A percentile compares a stretch with the other conserved stretches of the same genome.
Evolutionary conservation across 768 basidiomycete species (phyloP).

Genomic region (Candolleomyces eurysporus): DNA sequence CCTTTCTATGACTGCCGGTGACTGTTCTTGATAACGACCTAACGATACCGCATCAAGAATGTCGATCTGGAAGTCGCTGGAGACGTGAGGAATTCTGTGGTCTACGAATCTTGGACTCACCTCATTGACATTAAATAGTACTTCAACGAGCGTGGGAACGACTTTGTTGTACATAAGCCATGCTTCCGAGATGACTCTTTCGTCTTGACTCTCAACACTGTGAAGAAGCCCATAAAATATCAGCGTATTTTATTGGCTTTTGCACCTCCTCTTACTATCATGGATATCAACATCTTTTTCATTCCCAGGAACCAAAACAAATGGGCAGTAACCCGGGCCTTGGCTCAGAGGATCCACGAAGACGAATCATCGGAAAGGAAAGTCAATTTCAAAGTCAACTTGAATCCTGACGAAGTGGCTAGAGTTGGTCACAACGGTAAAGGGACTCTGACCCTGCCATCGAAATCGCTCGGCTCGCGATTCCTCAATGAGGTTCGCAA

Average conservation of each 20-base stretch:
- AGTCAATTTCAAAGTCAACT: conserved; percentile 60
- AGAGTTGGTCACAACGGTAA: conserved; percentile 59
- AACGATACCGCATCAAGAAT: no score
- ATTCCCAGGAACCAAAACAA: conserved; percentile 3
- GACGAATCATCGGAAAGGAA: conserved; percentile 39
- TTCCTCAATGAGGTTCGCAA: conserved; percentile 45
- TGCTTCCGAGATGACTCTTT: no score
- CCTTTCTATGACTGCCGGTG: no score
- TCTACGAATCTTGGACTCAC: no score
- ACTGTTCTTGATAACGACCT: no score
- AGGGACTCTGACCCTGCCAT: conserved; percentile 40
- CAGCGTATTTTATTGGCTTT: conserved; percentile 1
- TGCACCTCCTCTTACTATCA: neutral
- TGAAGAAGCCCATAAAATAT: conserved; percentile 5
- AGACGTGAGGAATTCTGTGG: no score
- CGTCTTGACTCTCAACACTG: neutral
- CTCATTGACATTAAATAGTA: no score
- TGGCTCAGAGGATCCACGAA: conserved; percentile 58
- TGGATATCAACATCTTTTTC: conserved; percentile 6
- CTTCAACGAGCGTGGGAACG: no score
- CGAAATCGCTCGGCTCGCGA: conserved; percentile 34
- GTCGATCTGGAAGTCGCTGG: no score
- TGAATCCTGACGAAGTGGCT: conserved; percentile 47
- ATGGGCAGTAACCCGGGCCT: conserved; percentile 55
- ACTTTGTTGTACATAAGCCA: no score